phyloP scores from a whole-genome alignment of 306 rosid genomes.

The Quercus variabilis region DNA sequence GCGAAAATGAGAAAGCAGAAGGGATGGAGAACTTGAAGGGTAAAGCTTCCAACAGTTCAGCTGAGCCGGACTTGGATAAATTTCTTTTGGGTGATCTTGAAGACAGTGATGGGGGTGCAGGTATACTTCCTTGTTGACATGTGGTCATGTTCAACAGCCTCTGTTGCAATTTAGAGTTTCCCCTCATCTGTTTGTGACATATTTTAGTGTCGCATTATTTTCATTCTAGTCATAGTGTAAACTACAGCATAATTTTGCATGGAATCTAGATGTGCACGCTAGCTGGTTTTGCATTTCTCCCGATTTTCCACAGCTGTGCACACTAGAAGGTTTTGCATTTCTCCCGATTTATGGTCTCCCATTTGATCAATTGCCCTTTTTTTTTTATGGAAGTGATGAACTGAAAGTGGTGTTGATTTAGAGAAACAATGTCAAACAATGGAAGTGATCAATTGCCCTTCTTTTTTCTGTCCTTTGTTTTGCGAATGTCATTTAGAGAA shows the following conservation, averaged over 20 bases:
- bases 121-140: slow-evolving; percentile 38
- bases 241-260: too few relatives aligned
- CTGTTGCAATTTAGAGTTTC: not conserved
- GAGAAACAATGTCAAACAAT: not conserved
- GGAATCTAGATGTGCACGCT: too few relatives aligned
- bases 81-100: slow-evolving; percentile 97
- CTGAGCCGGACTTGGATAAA: slow-evolving; percentile 80
- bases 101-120: slow-evolving; percentile 85
- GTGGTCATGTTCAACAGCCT: not conserved
- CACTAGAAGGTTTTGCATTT: not conserved
- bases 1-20: slow-evolving; percentile 52
- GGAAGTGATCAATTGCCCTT: too few relatives aligned
- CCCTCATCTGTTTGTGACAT: not conserved
- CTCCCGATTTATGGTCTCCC: not conserved
- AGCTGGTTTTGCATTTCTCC: too few relatives aligned
- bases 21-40: slow-evolving; percentile 41
- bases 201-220: too few relatives aligned
- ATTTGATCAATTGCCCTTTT: not conserved
- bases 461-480: not conserved
- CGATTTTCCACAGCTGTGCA: too few relatives aligned
- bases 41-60: slow-evolving; percentile 58
- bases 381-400: not conserved
- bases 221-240: too few relatives aligned
- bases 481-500: not conserved
- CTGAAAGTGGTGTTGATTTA: not conserved